phyloP scores from a whole-genome alignment of 1,284 basidiomycete genomes.

The Pascua sp. region DNA sequence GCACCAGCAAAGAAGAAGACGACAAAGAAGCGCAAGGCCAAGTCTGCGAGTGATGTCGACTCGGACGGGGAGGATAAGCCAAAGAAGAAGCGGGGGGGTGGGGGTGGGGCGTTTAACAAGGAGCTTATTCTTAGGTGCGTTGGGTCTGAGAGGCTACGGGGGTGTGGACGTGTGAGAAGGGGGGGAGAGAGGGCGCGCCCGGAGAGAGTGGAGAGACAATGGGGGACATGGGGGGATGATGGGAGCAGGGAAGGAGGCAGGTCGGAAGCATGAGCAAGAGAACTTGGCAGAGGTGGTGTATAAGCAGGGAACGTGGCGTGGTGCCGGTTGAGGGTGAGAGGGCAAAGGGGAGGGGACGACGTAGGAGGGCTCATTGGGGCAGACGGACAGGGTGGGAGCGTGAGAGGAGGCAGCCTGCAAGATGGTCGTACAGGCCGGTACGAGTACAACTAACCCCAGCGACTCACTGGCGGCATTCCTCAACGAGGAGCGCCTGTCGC shows the following conservation, averaged over 20 bases:
- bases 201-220: too few relatives aligned
- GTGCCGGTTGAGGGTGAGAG: too few relatives aligned
- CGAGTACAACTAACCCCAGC: slow-evolving; percentile 16
- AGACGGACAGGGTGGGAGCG: neutral
- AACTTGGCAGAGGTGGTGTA: too few relatives aligned
- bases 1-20: slow-evolving; percentile 37
- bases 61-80: slow-evolving; percentile 16
- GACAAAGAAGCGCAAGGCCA: slow-evolving; percentile 24
- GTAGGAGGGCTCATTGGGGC: too few relatives aligned
- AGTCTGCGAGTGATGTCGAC: slow-evolving; percentile 22
- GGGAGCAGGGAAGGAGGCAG: too few relatives aligned
- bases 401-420: neutral
- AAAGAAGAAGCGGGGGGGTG: slow-evolving; percentile 32
- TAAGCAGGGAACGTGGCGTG: too few relatives aligned
- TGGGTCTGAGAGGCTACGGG: neutral
- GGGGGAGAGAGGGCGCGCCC: too few relatives aligned
- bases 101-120: slow-evolving; percentile 48
- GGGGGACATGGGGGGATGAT: too few relatives aligned
- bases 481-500: slow-evolving; percentile 41
- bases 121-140: slow-evolving; percentile 46
- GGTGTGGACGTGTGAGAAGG: too few relatives aligned
- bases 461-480: slow-evolving; percentile 37
- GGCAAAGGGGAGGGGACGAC: too few relatives aligned
- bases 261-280: too few relatives aligned
- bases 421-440: neutral